Base-by-base conservation (phyloP, 768 basidiomycete genomes). In the Termitomyces sp. region DNA sequence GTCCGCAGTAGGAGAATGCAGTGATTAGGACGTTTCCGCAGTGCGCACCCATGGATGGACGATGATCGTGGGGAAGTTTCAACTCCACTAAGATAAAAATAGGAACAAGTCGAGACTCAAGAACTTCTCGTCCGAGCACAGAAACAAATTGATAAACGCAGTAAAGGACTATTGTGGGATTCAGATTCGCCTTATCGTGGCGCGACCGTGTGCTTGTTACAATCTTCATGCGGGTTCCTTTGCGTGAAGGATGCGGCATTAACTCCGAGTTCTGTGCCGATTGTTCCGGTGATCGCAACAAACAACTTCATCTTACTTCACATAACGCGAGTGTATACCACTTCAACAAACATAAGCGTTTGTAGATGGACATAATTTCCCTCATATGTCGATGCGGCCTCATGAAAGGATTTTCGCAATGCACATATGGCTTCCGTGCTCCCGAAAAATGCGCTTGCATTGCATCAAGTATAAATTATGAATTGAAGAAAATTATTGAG, bases 21-120 rank as follows among this genome's bases (percentile, higher is more conserved):
- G 33, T 36, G 5, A 23, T 13, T 18, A n/a, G 1, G 4, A n/a
- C 0, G 16, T 40, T 56, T 46, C 55, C 49, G 55, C n/a, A n/a
- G n/a, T n/a, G n/a, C n/a, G n/a, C 35, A 46, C 55, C 55, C 47
- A 43, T 56, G 6, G 28, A 47, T 56, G 13, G 28, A 48, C 23
- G 12, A 49, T 36, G 46, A 56, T 57, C 48, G 56, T 56, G 56
- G 56, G 56, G 56, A 57, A 57, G 54, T 44, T 33, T 12, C 51
- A 40, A 30, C 38, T 53, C 43, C 43, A 55, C 32, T 40, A 4
- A 57, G 47, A 61, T 61, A 56, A 61, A 56, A 61, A 61, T 61
- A 61, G 58, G 8, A 41, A 41, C 18, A 41, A n/a, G 18, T 41
- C 18, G 12, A 41, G 10, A 40, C 5, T 2, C 16, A 5, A 16